A percentile compares a stretch with the other conserved stretches of the same genome.
Evolutionary conservation across 169 alveolate genomes (phyloP).

Genomic region (Plasmodium gaboni): DNA sequence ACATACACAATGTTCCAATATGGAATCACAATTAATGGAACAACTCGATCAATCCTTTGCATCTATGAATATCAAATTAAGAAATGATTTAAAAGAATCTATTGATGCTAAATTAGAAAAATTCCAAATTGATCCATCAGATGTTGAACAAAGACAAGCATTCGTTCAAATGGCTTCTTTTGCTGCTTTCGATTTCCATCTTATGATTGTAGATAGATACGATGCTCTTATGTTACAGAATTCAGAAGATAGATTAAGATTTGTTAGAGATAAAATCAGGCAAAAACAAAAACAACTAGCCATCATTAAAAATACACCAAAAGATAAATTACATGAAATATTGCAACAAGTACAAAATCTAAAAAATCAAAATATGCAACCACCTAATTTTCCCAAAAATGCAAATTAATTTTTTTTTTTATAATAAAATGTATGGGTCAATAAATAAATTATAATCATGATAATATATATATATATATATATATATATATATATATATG

Average conservation of each 20-base stretch:
- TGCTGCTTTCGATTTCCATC: conserved; percentile 86
- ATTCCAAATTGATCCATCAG: conserved; percentile 81
- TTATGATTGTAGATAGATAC: conserved; percentile 84
- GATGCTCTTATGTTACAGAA: conserved; percentile 85
- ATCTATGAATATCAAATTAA: conserved; percentile 80
- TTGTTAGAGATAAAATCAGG: conserved; percentile 82
- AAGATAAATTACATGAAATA: conserved; percentile 83
- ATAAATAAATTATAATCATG: neutral
- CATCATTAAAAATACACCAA: conserved; percentile 85
- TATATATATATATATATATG: neutral
- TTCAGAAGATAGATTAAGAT: conserved; percentile 84
- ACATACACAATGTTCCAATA: conserved; percentile 79
- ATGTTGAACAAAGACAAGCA: conserved; percentile 81
- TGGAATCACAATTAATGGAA: conserved; percentile 85
- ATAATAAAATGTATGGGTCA: too few relatives aligned
- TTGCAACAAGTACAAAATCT: conserved; percentile 80
- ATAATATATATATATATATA: neutral
- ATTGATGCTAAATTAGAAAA: conserved; percentile 82
- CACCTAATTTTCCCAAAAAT: conserved; percentile 15
- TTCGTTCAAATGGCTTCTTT: conserved; percentile 86
- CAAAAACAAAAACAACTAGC: conserved; percentile 83
- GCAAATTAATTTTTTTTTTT: too few relatives aligned
- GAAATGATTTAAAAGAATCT: conserved; percentile 82
- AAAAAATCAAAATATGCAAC: conserved; percentile 54
- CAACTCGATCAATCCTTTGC: conserved; percentile 85